Conservation (phyloP, 2,329 filamentous ascomycete species). For the Cercospora canescens region DNA sequence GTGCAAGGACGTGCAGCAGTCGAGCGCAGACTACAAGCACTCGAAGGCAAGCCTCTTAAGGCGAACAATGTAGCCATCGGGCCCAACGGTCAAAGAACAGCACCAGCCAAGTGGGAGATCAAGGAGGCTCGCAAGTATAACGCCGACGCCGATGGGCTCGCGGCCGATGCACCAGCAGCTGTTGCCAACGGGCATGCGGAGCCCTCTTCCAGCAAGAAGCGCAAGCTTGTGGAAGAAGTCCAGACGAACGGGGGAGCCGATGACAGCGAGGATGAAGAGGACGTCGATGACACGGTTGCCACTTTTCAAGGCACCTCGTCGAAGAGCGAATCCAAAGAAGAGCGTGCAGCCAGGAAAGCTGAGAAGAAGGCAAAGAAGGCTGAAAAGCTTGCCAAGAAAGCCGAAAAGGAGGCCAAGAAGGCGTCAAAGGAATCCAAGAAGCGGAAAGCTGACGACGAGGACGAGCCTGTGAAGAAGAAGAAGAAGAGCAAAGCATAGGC, state of each 20-base stretch:
- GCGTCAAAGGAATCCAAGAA: conserved; percentile 56
- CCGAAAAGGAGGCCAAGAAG: conserved; percentile 47
- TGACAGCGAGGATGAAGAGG: conserved; percentile 42
- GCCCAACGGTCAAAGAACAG: conserved; percentile 64
- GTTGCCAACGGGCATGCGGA: conserved; percentile 53
- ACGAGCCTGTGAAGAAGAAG: conserved; percentile 28
- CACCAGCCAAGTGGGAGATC: conserved; percentile 78
- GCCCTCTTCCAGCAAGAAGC: conserved; percentile 43
- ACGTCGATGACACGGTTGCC: conserved; percentile 36
- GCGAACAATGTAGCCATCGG: conserved; percentile 73
- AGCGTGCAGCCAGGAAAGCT: conserved; percentile 15
- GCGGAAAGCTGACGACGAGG: conserved; percentile 25
- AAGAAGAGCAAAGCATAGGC: conserved; percentile 30
- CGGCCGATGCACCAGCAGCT: conserved; percentile 64
- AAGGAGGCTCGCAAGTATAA: conserved; percentile 96
- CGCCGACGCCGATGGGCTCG: conserved; percentile 83
- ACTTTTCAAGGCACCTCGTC: conserved; percentile 50
- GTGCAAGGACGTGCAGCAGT: conserved; percentile 70
- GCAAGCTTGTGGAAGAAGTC: conserved; percentile 52
- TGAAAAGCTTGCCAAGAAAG: conserved; percentile 54
- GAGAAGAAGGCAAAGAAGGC: conserved; percentile 39
- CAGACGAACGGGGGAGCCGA: conserved; percentile 42
- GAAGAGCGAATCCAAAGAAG: conserved; percentile 40
- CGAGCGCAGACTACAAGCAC: conserved; percentile 70
- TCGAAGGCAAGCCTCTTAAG: conserved; percentile 89